Base-by-base conservation (phyloP, 108 stramenopile species). In the Cylindrotheca closterium region DNA sequence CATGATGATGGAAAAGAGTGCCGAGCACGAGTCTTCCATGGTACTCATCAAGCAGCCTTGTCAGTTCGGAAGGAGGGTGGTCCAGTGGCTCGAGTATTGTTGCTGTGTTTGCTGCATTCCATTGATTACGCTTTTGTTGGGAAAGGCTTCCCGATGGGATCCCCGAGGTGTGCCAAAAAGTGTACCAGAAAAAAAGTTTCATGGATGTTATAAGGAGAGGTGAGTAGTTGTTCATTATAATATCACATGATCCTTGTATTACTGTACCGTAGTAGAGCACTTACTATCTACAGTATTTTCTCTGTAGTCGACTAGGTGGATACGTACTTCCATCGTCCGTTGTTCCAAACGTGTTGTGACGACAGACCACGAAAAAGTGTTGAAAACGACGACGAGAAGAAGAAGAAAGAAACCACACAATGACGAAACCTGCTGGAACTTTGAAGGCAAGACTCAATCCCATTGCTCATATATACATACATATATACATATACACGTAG, bases 111-210 rank as follows among this genome's bases (percentile, higher is more conserved):
- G 0, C 5, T 79, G 23, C 63, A 66, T 61, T 54, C 63, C 15
- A 57, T 78, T 45, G 77, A 78, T 63, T 78, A 78, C 55, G 78
- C 78, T 22, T n/a, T n/a, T 79, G 78, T 51, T 79, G 51, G 50
- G 65, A 73, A 25, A 42, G 58, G 2, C n/a, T 67, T 1, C 65
- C 63, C 10, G 69, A 47, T 7, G 68, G 59, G 26, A 60, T 71
- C 21, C 70, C 70, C 29, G 17, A 22, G 12, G 2, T 65, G 5
- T 71, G 70, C 46, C 55, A 47, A 27, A 45, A 63, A 47, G 63
- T 71, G 3, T 71, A 58, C 34, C 12, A 10, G 17, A 30, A 55
- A 17, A n/a, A 24, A 12, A 3, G 21, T 7, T 59, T 59, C 23
- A 15, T 42, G 15, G 58, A 33, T 22, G 32, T 34, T 8, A 59